phyloP scores from a whole-genome alignment of 768 basidiomycete genomes.

The Trametes villosa region DNA sequence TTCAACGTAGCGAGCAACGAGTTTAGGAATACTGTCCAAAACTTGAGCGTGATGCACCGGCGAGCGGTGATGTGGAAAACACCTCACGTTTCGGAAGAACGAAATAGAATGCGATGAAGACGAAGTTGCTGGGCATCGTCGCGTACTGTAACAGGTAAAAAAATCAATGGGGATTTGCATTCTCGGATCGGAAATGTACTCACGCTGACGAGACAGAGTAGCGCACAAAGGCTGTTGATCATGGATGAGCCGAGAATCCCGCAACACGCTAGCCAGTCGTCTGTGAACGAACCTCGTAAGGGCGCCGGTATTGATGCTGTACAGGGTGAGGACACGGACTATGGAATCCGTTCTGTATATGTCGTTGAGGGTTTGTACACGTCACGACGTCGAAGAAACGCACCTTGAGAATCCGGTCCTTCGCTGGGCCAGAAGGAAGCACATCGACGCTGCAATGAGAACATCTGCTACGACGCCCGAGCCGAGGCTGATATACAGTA shows the following conservation, averaged over 20 bases:
- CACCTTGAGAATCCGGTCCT: slow-evolving; percentile 19
- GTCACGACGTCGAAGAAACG: not conserved
- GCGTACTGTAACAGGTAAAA: slow-evolving; percentile 23
- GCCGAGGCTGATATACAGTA: slow-evolving; percentile 31
- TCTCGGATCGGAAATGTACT: not conserved
- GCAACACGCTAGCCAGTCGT: too few relatives aligned
- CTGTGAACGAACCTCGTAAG: slow-evolving; percentile 27
- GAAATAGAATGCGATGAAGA: slow-evolving; percentile 33
- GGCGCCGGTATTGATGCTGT: slow-evolving; percentile 32
- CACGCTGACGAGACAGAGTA: slow-evolving; percentile 26
- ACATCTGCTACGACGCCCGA: slow-evolving; percentile 28
- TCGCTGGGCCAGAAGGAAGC: slow-evolving; percentile 21
- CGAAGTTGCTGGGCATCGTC: slow-evolving; percentile 28
- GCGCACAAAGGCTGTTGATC: slow-evolving; percentile 25
- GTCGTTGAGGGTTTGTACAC: too few relatives aligned
- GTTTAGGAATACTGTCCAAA: slow-evolving; percentile 18
- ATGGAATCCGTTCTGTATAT: slow-evolving; percentile 22
- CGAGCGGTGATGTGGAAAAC: not conserved
- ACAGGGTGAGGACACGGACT: slow-evolving; percentile 29
- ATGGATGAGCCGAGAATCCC: not conserved
- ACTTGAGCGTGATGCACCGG: slow-evolving; percentile 1
- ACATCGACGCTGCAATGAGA: slow-evolving; percentile 30
- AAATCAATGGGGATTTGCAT: not conserved
- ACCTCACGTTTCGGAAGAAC: slow-evolving; percentile 30
- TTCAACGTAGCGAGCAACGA: slow-evolving; percentile 28